Percentiles rank a stretch among this genome's conserved stretches.
Conservation (phyloP, 1,284 basidiomycete species). For the Austroboletus novae-zelandiae region DNA sequence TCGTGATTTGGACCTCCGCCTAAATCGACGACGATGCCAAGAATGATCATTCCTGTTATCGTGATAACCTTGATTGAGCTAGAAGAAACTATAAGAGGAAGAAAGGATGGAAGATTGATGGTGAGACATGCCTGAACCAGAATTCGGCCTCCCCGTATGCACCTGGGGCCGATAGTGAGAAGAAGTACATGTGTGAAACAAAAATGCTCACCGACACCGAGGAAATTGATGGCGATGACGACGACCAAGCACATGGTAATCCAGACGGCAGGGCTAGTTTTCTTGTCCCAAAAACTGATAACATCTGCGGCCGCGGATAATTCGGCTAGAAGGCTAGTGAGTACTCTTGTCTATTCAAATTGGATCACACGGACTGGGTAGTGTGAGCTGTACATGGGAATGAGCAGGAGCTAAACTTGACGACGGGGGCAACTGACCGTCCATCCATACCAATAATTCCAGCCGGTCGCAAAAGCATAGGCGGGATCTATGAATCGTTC, state of each 20-base stretch:
- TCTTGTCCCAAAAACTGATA: conserved; percentile 57
- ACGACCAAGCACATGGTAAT: conserved; percentile 62
- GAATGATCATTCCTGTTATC: conserved; percentile 43
- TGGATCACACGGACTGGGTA: conserved; percentile 20
- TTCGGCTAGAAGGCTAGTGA: conserved; percentile 42
- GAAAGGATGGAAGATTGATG: neutral
- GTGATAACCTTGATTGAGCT: conserved; percentile 46
- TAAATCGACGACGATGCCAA: conserved; percentile 44
- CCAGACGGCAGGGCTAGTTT: conserved; percentile 58
- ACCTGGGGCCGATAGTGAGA: conserved; percentile 21
- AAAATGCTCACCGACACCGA: conserved; percentile 43
- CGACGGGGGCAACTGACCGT: conserved; percentile 36
- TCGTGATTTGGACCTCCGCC: conserved; percentile 42
- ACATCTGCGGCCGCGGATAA: conserved; percentile 62
- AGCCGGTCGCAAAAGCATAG: conserved; percentile 65
- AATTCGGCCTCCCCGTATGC: conserved; percentile 57
- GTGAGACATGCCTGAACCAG: conserved; percentile 35
- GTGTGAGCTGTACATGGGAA: conserved; percentile 17
- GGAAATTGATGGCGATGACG: conserved; percentile 59
- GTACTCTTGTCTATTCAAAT: neutral
- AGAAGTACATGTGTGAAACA: neutral
- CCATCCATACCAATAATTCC: conserved; percentile 70
- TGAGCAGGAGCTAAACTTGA: conserved; percentile 3
- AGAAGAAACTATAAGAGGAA: neutral
- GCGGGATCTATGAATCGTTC: conserved; percentile 70